phyloP scores from a whole-genome alignment of 768 basidiomycete species.

The Russula compacta region DNA sequence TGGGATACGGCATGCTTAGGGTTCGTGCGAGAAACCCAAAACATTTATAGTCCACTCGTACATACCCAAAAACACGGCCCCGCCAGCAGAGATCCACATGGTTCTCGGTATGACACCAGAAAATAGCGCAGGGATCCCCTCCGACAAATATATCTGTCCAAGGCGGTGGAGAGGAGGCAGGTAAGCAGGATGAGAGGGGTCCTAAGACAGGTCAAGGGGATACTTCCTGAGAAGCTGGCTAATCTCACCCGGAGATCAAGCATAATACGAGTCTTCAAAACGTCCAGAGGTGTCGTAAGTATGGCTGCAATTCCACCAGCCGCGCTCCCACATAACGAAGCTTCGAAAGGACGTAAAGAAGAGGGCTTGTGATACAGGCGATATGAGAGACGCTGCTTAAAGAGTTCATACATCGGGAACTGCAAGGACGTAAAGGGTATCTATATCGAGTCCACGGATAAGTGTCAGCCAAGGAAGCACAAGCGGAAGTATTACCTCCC shows the following conservation, averaged over 20 bases:
- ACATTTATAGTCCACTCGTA: constrained; percentile 57
- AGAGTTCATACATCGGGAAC: constrained; percentile 88
- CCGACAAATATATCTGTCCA: constrained; percentile 53
- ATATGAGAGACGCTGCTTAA: constrained; percentile 61
- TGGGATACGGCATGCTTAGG: background rate
- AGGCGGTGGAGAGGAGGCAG: constrained; percentile 54
- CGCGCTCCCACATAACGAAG: constrained; percentile 82
- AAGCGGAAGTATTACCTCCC: constrained; percentile 38
- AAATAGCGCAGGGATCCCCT: constrained; percentile 73
- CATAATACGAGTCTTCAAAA: constrained; percentile 96
- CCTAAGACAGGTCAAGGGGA: constrained; percentile 29
- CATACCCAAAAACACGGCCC: constrained; percentile 94
- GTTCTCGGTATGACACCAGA: constrained; percentile 85
- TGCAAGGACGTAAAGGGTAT: constrained; percentile 95
- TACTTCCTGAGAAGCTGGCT: background rate
- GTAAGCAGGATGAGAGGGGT: constrained; percentile 37
- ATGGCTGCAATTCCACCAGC: constrained; percentile 89
- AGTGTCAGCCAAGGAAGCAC: background rate
- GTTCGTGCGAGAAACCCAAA: constrained; percentile 4
- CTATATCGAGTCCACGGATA: constrained; percentile 31
- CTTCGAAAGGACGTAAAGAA: constrained; percentile 55
- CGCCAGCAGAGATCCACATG: constrained; percentile 93
- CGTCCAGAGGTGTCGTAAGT: constrained; percentile 89
- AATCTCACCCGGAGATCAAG: constrained; percentile 68
- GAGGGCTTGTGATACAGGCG: constrained; percentile 41